Conservation (phyloP, 108 stramenopile species). For the Chaetoceros tenuissimus region DNA sequence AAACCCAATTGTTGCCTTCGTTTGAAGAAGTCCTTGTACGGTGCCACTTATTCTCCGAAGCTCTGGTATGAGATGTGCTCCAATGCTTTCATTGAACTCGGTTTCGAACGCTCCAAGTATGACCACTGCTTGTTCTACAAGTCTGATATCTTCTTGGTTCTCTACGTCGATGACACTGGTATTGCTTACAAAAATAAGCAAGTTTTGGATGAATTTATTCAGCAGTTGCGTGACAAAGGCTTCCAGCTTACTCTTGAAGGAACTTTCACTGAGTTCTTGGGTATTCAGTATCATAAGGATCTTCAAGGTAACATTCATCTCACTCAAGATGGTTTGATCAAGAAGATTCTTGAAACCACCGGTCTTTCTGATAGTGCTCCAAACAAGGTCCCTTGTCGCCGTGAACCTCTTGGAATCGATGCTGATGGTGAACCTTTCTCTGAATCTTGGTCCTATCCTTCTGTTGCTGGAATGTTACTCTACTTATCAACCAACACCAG, state of each 20-base stretch:
- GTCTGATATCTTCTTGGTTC: background rate
- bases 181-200: background rate
- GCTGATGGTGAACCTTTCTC: slow-evolving; percentile 21
- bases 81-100: background rate
- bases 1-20: background rate
- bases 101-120: background rate
- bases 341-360: slow-evolving; percentile 32
- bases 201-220: slow-evolving; percentile 2
- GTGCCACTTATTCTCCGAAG: background rate
- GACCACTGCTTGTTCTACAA: background rate
- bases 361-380: slow-evolving; percentile 28
- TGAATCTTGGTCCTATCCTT: slow-evolving; percentile 26
- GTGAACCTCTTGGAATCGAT: slow-evolving; percentile 22
- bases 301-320: slow-evolving; percentile 17
- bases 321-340: slow-evolving; percentile 16
- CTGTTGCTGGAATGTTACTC: slow-evolving; percentile 33
- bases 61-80: too few relatives aligned
- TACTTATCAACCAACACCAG: slow-evolving; percentile 31
- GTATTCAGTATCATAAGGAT: background rate
- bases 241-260: slow-evolving; percentile 12
- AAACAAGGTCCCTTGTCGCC: slow-evolving; percentile 19
- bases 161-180: slow-evolving; percentile 9
- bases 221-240: background rate
- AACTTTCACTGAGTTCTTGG: slow-evolving; percentile 11
- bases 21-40: slow-evolving; percentile 1